Percentiles rank a stretch among this genome's conserved stretches.
phyloP scores from a whole-genome alignment of 2,329 filamentous ascomycete genomes.

The Acephala macrosclerotiorum region DNA sequence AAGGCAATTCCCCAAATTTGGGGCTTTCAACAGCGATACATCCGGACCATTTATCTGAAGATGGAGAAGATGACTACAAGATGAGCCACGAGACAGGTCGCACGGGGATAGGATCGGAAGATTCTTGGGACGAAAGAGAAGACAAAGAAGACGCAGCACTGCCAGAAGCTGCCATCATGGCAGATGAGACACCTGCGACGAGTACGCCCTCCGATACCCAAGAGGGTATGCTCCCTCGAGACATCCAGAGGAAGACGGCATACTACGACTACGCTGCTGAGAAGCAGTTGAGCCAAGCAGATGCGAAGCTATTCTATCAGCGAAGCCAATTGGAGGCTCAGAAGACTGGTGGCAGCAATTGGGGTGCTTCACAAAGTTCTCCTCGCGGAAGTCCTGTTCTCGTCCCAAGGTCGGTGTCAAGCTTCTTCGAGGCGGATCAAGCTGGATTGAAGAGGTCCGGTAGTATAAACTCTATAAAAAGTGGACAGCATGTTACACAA shows the following conservation, averaged over 20 bases:
- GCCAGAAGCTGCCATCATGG: slow-evolving; percentile 38
- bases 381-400: slow-evolving; percentile 41
- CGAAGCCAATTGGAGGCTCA: slow-evolving; percentile 71
- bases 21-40: not conserved
- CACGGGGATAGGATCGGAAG: slow-evolving; percentile 24
- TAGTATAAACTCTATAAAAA: slow-evolving; percentile 41
- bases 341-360: slow-evolving; percentile 43
- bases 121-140: slow-evolving; percentile 29
- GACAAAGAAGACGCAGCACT: slow-evolving; percentile 36
- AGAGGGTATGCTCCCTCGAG: slow-evolving; percentile 64
- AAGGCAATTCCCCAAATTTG: not conserved
- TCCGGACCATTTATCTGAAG: slow-evolving; percentile 20
- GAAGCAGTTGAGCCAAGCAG: slow-evolving; percentile 91
- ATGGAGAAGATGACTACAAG: slow-evolving; percentile 30
- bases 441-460: slow-evolving; percentile 36
- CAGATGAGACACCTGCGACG: slow-evolving; percentile 35
- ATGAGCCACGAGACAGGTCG: slow-evolving; percentile 19
- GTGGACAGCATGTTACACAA: slow-evolving; percentile 34
- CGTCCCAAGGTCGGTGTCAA: slow-evolving; percentile 36
- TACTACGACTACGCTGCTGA: slow-evolving; percentile 95
- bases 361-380: slow-evolving; percentile 41
- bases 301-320: slow-evolving; percentile 97
- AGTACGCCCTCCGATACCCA: slow-evolving; percentile 34
- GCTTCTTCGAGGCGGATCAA: slow-evolving; percentile 36
- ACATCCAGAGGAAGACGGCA: slow-evolving; percentile 75